Conservation (phyloP, 2,329 filamentous ascomycete genomes). For the Colletotrichum sp. region DNA sequence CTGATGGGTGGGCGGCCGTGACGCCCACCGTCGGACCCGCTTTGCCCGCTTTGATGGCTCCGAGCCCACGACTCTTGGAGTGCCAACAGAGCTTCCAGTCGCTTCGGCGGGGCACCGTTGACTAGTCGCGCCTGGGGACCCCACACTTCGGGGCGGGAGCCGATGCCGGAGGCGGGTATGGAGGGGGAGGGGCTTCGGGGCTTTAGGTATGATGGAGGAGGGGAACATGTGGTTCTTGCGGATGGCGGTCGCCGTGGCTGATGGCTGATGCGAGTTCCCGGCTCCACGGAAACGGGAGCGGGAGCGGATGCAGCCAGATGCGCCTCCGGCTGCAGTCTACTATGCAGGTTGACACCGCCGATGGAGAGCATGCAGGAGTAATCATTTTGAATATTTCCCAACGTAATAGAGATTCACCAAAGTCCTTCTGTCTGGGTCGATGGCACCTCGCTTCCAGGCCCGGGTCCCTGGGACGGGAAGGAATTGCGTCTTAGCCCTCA, state of each 20-base stretch:
- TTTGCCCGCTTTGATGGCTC: background rate
- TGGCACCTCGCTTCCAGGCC: background rate
- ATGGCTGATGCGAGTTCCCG: background rate
- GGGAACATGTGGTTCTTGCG: background rate
- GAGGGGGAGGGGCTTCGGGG: background rate
- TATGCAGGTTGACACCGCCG: background rate
- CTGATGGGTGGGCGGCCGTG: conserved; percentile 7
- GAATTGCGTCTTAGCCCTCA: background rate
- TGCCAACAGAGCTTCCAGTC: background rate
- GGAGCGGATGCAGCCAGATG: background rate
- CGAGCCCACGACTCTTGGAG: background rate
- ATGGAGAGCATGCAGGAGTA: background rate
- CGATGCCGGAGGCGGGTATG: background rate
- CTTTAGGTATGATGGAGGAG: background rate
- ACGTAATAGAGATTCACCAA: background rate
- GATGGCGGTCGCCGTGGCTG: background rate
- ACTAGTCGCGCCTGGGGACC: background rate
- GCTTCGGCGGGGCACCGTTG: background rate
- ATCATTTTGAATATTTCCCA: background rate
- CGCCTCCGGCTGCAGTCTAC: background rate
- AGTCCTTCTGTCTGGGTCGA: background rate
- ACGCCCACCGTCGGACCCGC: conserved; percentile 19
- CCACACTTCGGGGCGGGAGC: conserved; percentile 1
- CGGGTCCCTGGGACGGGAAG: background rate
- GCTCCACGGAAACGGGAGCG: background rate